Percentiles rank a stretch among this genome's conserved stretches.
These are phyloP conservation scores for Emericellopsis atlantica DNA, from an alignment of 2,329 filamentous ascomycete genomes.

Conservation along the genomic window DNA sequence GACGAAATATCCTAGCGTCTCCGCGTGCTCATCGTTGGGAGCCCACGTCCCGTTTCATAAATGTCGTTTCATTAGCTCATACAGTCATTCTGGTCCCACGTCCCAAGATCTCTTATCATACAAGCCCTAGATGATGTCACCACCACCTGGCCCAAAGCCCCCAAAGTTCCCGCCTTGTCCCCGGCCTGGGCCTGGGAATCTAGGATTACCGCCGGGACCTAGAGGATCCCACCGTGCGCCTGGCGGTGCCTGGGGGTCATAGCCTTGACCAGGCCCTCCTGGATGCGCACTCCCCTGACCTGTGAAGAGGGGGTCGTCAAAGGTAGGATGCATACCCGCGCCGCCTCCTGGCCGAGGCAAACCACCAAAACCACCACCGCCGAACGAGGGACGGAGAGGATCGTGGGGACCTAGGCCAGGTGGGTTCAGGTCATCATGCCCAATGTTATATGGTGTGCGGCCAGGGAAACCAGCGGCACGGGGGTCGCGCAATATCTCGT, in stretches of 20 bases:
- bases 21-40: no score
- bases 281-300: constrained; percentile 34
- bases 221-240: constrained; percentile 88
- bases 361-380: constrained; percentile 45
- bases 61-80: no score
- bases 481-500: constrained; percentile 55
- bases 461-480: constrained; percentile 23
- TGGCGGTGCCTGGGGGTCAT: constrained; percentile 64
- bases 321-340: constrained; percentile 90
- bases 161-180: constrained; percentile 20
- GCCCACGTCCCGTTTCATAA: no score
- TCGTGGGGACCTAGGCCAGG: constrained; percentile 76
- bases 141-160: constrained; percentile 20
- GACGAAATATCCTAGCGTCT: background rate
- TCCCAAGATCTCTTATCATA: no score
- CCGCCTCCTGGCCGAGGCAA: constrained; percentile 45
- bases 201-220: constrained; percentile 48
- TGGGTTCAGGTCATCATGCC: constrained; percentile 79
- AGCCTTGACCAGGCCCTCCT: constrained; percentile 18
- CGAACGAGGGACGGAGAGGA: constrained; percentile 57
- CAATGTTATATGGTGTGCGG: constrained; percentile 53
- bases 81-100: no score
- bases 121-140: constrained; percentile 17
- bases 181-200: constrained; percentile 26
- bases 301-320: constrained; percentile 78